phyloP scores from a whole-genome alignment of 805 yeast species.

The Lachancea quebecensis region DNA sequence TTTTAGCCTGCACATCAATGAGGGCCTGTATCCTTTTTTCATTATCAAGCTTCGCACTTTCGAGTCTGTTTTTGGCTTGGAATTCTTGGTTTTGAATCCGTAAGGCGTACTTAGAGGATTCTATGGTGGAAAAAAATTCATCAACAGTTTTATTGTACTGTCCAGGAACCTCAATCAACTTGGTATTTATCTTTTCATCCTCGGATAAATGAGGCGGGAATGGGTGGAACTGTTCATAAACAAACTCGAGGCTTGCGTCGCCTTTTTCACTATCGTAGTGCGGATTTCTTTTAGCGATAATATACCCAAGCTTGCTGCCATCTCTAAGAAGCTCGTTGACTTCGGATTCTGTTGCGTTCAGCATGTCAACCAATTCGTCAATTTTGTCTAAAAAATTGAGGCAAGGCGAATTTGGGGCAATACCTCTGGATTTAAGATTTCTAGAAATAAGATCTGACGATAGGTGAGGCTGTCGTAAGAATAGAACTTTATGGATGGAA shows the following conservation, averaged over 20 bases:
- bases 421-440: constrained; percentile 38
- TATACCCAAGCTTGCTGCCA: constrained; percentile 44
- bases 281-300: constrained; percentile 55
- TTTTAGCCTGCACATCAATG: constrained; percentile 52
- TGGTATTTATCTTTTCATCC: constrained; percentile 25
- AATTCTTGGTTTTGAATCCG: constrained; percentile 69
- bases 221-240: constrained; percentile 66
- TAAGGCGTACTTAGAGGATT: constrained; percentile 69
- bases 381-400: constrained; percentile 27
- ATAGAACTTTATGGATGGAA: constrained; percentile 64
- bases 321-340: constrained; percentile 35
- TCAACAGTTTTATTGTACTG: constrained; percentile 75
- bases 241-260: constrained; percentile 38
- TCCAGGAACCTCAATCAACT: constrained; percentile 45
- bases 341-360: constrained; percentile 42
- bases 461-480: constrained; percentile 61
- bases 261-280: constrained; percentile 38
- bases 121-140: constrained; percentile 74
- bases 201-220: constrained; percentile 45
- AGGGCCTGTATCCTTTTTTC: constrained; percentile 61
- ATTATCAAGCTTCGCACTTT: constrained; percentile 69
- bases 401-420: constrained; percentile 41
- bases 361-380: constrained; percentile 33
- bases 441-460: constrained; percentile 74
- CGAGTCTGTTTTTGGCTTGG: constrained; percentile 67